Evolutionary conservation across 192 early-diverging fungal species (phyloP).

Genomic region (Backusella macrospora): DNA sequence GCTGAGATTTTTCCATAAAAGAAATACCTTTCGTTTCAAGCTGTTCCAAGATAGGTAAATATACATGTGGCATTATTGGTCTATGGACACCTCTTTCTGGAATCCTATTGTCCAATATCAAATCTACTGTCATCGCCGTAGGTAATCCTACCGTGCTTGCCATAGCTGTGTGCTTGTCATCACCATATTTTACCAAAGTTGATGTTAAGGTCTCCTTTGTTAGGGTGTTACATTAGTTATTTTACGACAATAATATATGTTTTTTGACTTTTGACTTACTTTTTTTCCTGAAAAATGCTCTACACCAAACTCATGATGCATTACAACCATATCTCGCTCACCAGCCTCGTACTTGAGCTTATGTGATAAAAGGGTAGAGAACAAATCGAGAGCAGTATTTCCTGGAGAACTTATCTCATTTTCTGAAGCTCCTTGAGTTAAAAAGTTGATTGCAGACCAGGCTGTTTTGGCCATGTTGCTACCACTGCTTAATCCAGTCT

Average conservation of each 20-base stretch:
- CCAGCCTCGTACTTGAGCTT: slow-evolving; percentile 73
- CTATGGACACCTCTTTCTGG: slow-evolving; percentile 65
- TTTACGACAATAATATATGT: neutral
- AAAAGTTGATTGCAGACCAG: slow-evolving; percentile 41
- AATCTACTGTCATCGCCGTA: slow-evolving; percentile 73
- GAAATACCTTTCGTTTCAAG: slow-evolving; percentile 64
- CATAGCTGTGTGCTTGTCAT: slow-evolving; percentile 76
- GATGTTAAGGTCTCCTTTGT: slow-evolving; percentile 62
- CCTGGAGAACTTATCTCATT: slow-evolving; percentile 15
- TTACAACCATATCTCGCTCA: slow-evolving; percentile 91
- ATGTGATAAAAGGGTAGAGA: slow-evolving; percentile 78
- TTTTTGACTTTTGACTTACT: slow-evolving; percentile 27
- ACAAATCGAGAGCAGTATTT: slow-evolving; percentile 73
- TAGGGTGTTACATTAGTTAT: neutral
- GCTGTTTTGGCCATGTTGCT: slow-evolving; percentile 54
- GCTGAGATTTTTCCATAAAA: slow-evolving; percentile 55
- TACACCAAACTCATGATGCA: slow-evolving; percentile 96
- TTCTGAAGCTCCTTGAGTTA: neutral
- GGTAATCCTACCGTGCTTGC: slow-evolving; percentile 82
- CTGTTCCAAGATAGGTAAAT: slow-evolving; percentile 69
- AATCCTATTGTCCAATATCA: slow-evolving; percentile 59
- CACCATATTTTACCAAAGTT: slow-evolving; percentile 69
- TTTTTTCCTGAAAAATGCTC: slow-evolving; percentile 63
- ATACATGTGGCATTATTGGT: slow-evolving; percentile 71
- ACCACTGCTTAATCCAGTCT: slow-evolving; percentile 41